Evolutionary conservation across 1,139 yeast genomes (phyloP).

Genomic region (Blastobotrys aristatus): DNA sequence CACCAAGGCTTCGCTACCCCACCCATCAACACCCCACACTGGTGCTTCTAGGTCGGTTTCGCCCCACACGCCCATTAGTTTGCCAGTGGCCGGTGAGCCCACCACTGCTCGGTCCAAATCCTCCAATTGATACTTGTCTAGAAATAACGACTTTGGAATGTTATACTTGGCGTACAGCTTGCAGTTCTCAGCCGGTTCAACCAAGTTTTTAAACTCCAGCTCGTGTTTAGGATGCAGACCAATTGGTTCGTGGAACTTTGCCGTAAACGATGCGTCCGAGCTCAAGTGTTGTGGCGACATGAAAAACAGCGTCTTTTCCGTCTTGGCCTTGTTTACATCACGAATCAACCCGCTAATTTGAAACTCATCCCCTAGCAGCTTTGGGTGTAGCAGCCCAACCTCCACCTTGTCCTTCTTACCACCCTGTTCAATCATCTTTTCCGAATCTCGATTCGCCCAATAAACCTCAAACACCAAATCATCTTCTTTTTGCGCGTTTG

Average conservation of each 20-base stretch:
- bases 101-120: conserved; percentile 31
- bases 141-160: conserved; percentile 36
- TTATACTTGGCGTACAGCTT: conserved; percentile 38
- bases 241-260: conserved; percentile 35
- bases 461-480: conserved; percentile 28
- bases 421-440: not conserved
- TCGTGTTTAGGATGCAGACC: conserved; percentile 44
- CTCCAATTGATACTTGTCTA: conserved; percentile 40
- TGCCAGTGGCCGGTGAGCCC: conserved; percentile 32
- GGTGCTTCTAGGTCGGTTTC: conserved; percentile 45
- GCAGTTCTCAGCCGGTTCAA: conserved; percentile 29
- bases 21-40: conserved; percentile 41
- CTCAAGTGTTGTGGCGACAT: conserved; percentile 23
- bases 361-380: conserved; percentile 22
- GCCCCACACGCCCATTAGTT: conserved; percentile 40
- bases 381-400: conserved; percentile 24
- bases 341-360: conserved; percentile 27
- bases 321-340: conserved; percentile 18
- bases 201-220: conserved; percentile 18
- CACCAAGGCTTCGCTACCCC: conserved; percentile 45
- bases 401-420: conserved; percentile 21
- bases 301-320: conserved; percentile 24
- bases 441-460: conserved; percentile 14
- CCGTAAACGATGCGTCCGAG: conserved; percentile 27
- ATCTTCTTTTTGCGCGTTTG: conserved; percentile 19